Evolutionary conservation across 2,329 filamentous ascomycete genomes (phyloP), one percentile per base, ranked within the genome.

Genomic region (Sarocladium kiliense): DNA sequence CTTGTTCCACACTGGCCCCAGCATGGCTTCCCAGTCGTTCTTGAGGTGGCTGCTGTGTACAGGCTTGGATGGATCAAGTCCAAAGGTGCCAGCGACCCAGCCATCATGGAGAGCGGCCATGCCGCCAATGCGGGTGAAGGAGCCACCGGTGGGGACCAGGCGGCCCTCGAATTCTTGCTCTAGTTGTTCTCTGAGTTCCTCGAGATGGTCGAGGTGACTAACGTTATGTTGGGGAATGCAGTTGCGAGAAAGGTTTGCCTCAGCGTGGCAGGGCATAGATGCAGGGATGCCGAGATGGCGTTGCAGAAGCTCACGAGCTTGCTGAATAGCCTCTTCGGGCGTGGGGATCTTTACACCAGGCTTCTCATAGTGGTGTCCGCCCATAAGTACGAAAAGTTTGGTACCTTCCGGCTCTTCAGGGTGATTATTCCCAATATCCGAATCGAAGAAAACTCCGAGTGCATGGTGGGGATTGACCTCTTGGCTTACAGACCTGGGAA

Each of bases 361-460:
- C 74, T 79, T 84, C 56, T 75, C 80, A 67, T 91, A 97, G 81
- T 89, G 91, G 72, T 97, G 91, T 1, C 94, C 94, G 57, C 94
- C 94, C 56, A 99, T 76, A 85, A 99, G 96, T 62, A 97, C 89
- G 16, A 93, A 96, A 54, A 97, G 72, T 69, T 96, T 96, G 14
- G 91, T 96, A 23, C 89, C 91, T 19, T 54, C 60, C n/a, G 70
- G 69, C 58, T 71, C 69, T 65, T 87, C 82, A 62, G 81, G 77
- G 18, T 34, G 26, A 27, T 34, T 37, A n/a, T 62, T 59, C 55
- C 66, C 59, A 27, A 73, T 80, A 59, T 90, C 85, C 2, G 86
- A 89, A 70, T 96, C 91, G 70, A 97, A 97, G 58, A 97, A 88
- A 54, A 97, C 92, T 59, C 94, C 94, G 5, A 99, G 84, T 1